Conservation (phyloP, 2,329 filamentous ascomycete species). For the Colletotrichum sp. region DNA sequence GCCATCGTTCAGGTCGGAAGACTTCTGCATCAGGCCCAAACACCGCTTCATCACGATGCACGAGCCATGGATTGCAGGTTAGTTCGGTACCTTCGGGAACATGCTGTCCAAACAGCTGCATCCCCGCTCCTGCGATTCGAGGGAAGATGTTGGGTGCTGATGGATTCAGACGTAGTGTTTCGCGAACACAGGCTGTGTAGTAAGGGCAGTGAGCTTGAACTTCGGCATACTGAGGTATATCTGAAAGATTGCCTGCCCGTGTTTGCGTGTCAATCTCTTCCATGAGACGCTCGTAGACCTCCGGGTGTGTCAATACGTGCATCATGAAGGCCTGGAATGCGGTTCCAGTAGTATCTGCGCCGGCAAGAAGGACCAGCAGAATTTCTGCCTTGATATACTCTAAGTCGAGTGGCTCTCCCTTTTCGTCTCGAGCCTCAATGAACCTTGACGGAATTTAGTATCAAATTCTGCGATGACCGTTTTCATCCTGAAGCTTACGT, state of each 20-base stretch:
- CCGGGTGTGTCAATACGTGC: constrained; percentile 41
- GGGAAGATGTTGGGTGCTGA: constrained; percentile 57
- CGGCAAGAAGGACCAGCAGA: constrained; percentile 55
- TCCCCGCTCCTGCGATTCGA: constrained; percentile 38
- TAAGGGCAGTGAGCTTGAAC: constrained; percentile 47
- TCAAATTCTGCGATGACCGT: not conserved
- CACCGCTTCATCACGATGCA: constrained; percentile 47
- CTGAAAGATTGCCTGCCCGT: constrained; percentile 33
- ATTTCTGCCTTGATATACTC: constrained; percentile 60
- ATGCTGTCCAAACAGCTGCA: constrained; percentile 34
- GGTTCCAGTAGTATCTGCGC: constrained; percentile 58
- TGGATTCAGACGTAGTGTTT: constrained; percentile 54
- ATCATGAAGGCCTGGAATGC: constrained; percentile 52
- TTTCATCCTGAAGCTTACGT: constrained; percentile 33
- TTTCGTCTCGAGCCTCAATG: constrained; percentile 46
- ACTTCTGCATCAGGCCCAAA: constrained; percentile 45
- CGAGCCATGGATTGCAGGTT: constrained; percentile 33
- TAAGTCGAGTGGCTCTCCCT: constrained; percentile 49
- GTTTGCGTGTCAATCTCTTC: constrained; percentile 46
- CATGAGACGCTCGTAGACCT: constrained; percentile 51
- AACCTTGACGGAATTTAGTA: constrained; percentile 33
- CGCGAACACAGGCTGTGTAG: constrained; percentile 55
- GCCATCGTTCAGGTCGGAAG: constrained; percentile 56
- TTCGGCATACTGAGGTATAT: constrained; percentile 45
- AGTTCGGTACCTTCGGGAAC: constrained; percentile 45